Base-by-base conservation (phyloP, 495 filamentous ascomycete species). In the Penicillium subrubescens region DNA sequence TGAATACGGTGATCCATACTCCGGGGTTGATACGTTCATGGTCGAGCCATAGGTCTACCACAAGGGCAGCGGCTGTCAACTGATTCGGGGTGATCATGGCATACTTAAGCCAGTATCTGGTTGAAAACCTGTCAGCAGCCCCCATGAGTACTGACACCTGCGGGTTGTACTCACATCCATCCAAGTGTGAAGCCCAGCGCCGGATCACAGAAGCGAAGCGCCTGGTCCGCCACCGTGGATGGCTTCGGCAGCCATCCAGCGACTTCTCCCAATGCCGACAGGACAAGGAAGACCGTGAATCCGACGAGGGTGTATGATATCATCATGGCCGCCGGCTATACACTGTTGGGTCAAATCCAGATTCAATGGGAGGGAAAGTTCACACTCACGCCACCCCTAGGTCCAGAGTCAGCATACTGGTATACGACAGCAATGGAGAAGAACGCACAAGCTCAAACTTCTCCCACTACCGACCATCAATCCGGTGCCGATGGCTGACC, bases 21-120 rank as follows among this genome's bases (percentile, higher is more conserved):
- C 86, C 89, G 0, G 89, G 86, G 63, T 93, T 92, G 53, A 93
- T 82, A 41, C 76, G 51, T 25, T 71, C 63, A 4, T 81, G 73
- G 15, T 83, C 80, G 15, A 84, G 66, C 92, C 92, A 96, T 59
- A 86, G 89, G 53, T 88, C 83, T 11, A 94, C 81, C 11, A 94
- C 83, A 15, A 94, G 73, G 12, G 88, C 85, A 19, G 88, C 86
- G 25, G 92, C 91, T 15, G 90, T 93, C 43, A 93, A 77, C 66
- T 95, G 90, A 67, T 92, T 93, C 5, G 91, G 90, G 12, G 90
- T 89, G 48, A 90, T 81, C 59, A 95, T 89, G 66, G 91, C 87
- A 73, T 92, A 92, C 72, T 89, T 90, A 64, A 83, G 75, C 75
- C 78, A 75, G 71, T 76, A 78, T 68, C 81, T 87, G 57, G 6